A percentile compares a stretch with the other conserved stretches of the same genome.
Conservation (phyloP, 2,329 filamentous ascomycete genomes). For the Alternaria arbusti region DNA sequence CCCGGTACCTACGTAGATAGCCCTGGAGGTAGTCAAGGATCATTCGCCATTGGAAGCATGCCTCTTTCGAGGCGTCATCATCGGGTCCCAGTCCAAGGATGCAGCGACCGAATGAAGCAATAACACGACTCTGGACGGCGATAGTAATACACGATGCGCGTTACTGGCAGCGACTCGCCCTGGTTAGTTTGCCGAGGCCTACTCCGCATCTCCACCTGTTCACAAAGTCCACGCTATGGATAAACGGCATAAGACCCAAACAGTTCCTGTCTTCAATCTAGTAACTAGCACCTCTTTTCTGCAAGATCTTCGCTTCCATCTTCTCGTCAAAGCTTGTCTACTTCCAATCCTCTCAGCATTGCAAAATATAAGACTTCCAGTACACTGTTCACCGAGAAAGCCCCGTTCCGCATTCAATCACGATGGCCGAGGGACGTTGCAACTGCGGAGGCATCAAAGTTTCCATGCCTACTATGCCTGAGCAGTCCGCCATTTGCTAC, state of each 20-base stretch:
- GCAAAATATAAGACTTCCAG: background rate
- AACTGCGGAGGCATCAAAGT: constrained; percentile 41
- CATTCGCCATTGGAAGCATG: background rate
- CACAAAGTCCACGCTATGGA: background rate
- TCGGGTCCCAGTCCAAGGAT: background rate
- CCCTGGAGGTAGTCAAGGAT: background rate
- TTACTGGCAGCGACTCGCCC: background rate
- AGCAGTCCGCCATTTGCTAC: constrained; percentile 36
- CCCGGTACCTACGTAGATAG: background rate
- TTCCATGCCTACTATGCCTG: constrained; percentile 26
- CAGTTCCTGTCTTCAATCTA: too few species aligned
- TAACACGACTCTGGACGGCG: background rate
- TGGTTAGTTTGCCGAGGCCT: background rate
- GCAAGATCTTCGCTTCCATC: background rate
- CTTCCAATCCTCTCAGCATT: background rate
- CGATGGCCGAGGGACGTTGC: constrained; percentile 38
- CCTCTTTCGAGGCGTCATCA: background rate
- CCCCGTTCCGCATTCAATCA: background rate
- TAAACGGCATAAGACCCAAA: background rate
- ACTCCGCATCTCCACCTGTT: background rate
- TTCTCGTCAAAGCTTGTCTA: background rate
- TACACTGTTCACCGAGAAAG: background rate
- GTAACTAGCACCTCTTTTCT: background rate
- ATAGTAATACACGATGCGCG: background rate
- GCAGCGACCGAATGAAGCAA: background rate